A percentile compares a stretch with the other conserved stretches of the same genome.
Conservation (phyloP, 2,329 filamentous ascomycete species). For the Ophiostoma ulmi region DNA sequence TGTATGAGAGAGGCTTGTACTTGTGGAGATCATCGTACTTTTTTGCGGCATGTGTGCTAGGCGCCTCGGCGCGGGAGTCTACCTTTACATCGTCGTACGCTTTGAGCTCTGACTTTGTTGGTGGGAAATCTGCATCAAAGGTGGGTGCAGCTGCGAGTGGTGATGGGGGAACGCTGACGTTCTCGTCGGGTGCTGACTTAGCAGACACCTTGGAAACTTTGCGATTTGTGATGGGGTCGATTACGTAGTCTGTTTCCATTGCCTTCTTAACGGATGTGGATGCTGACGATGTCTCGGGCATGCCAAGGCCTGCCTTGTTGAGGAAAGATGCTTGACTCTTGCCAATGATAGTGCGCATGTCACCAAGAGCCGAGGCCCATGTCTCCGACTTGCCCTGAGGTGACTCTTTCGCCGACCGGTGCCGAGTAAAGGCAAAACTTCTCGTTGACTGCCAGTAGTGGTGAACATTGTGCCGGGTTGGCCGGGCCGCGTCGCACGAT, state of each 20-base stretch:
- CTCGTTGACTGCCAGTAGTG: conserved; percentile 37
- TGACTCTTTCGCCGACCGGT: conserved; percentile 33
- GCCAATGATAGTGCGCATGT: conserved; percentile 35
- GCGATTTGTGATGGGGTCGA: conserved; percentile 57
- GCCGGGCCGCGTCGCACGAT: conserved; percentile 34
- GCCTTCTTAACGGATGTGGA: background rate
- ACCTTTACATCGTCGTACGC: conserved; percentile 32
- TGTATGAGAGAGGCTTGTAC: conserved; percentile 34
- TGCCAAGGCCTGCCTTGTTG: conserved; percentile 14
- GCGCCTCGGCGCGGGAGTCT: conserved; percentile 15
- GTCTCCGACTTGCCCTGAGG: conserved; percentile 31
- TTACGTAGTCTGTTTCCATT: conserved; percentile 38
- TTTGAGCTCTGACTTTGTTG: conserved; percentile 33
- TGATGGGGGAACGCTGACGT: conserved; percentile 30
- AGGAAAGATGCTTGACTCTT: conserved; percentile 27
- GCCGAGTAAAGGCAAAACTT: conserved; percentile 26
- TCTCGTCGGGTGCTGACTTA: conserved; percentile 27
- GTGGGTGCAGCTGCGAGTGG: background rate
- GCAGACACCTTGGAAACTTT: conserved; percentile 38
- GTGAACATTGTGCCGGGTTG: conserved; percentile 39
- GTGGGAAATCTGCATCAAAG: conserved; percentile 20
- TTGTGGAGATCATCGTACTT: conserved; percentile 25
- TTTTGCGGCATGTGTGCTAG: background rate
- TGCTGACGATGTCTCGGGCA: conserved; percentile 23
- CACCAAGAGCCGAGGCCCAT: conserved; percentile 34